These are phyloP conservation scores for Epicoccum sorghinum DNA, from an alignment of 2,329 filamentous ascomycete species.

Conservation along the genomic window DNA sequence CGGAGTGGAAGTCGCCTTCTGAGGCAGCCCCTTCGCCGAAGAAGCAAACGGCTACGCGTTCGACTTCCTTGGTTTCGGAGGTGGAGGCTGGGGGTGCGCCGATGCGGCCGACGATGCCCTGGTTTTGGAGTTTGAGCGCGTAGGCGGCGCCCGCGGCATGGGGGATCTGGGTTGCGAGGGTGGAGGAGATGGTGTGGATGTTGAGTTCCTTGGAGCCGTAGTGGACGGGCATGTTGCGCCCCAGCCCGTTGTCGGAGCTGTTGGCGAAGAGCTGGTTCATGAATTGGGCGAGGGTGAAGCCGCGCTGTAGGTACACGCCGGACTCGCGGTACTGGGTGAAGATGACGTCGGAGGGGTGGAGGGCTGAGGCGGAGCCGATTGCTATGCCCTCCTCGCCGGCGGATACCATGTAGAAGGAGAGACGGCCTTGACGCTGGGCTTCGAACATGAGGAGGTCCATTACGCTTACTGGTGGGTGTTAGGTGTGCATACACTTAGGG, in stretches of 20 bases:
- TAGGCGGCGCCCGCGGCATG: constrained; percentile 89
- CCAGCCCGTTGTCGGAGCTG: constrained; percentile 75
- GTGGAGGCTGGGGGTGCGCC: constrained; percentile 37
- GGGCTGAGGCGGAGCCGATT: constrained; percentile 82
- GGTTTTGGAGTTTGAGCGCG: constrained; percentile 80
- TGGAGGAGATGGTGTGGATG: constrained; percentile 86
- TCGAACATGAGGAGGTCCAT: constrained; percentile 99
- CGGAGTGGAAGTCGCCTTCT: constrained; percentile 91
- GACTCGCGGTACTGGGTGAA: constrained; percentile 96
- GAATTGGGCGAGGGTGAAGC: constrained; percentile 85
- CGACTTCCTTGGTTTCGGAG: neutral
- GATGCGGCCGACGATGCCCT: constrained; percentile 65
- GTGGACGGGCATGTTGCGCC: constrained; percentile 97
- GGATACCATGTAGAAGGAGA: constrained; percentile 97
- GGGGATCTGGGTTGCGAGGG: constrained; percentile 86
- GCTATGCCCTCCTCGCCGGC: constrained; percentile 94
- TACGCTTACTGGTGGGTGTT: constrained; percentile 64
- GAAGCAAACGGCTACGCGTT: constrained; percentile 77
- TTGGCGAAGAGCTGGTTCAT: constrained; percentile 97
- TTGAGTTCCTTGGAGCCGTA: constrained; percentile 86
- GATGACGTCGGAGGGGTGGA: constrained; percentile 84
- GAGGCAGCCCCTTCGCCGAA: constrained; percentile 91
- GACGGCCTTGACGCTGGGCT: constrained; percentile 88
- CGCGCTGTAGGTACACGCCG: constrained; percentile 87
- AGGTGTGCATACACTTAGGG: neutral